Base-by-base conservation (phyloP, 805 yeast genomes). In the Schwanniomyces vanrijiae region DNA sequence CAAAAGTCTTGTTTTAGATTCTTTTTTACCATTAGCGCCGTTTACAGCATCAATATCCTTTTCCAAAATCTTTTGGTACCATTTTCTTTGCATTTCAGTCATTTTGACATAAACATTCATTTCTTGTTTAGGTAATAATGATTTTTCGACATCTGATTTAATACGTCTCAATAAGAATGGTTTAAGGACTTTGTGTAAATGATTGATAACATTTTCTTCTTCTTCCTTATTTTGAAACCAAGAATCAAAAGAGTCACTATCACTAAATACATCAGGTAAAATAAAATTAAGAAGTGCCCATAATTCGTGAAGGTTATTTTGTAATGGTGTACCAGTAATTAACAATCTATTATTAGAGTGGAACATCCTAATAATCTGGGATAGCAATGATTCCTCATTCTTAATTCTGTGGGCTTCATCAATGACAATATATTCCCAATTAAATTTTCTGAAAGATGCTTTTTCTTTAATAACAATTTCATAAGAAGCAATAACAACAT, bases 371-470 rank as follows among this genome's bases (percentile, higher is more conserved):
- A 86, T 81, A 44, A 86, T 87, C 58, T 86, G 92, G 0, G 90
- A 84, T 40, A 86, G 66, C 62, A 84, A 65, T 2, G 86, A 78
- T 58, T 84, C 87, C 58, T 87, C 94, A 61, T 87, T 87, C 58
- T 87, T 87, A 54, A 87, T 82, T 68, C 94, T 74, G 62, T 87
- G 95, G 3, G 92, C 94, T 66, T 87, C 95, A 65, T 87, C 95
- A 51, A 87, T 84, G 18, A 86, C 74, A 42, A 87, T 82, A 60
- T 87, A 87, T 59, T 84, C 82, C 92, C 94, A 87, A 48, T 75
- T 77, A 54, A 87, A 79, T 59, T 86, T 87, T 48, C 65, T 76
- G 57, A 87, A 77, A 1, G 82, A 66, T 0, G 90, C 66, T 59
- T 87, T 87, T 61, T 87, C 94, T 55, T 82, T 77, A 45, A 87